Conservation (phyloP, 495 filamentous ascomycete species). For the Beverwykella pulmonaria region DNA sequence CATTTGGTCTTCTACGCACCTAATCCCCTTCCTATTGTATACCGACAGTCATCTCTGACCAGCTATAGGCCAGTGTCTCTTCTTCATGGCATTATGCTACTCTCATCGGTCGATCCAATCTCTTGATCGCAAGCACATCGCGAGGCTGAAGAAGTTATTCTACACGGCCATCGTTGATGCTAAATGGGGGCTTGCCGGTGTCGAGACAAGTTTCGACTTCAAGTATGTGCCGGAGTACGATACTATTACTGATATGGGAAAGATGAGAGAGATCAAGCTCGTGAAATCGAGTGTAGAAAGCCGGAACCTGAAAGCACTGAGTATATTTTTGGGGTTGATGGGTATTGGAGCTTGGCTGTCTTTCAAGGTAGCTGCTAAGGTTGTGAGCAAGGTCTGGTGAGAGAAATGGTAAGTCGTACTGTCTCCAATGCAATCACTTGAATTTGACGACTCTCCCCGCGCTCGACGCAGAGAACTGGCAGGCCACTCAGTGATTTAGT, state of each 20-base stretch:
- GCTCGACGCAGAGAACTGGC: no score
- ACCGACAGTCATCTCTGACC: no score
- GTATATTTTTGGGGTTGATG: conserved; percentile 38
- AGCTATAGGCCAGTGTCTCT: conserved; percentile 59
- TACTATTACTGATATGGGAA: conserved; percentile 49
- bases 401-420: neutral
- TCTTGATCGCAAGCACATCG: conserved; percentile 63
- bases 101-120: conserved; percentile 56
- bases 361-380: conserved; percentile 21
- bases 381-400: conserved; percentile 22
- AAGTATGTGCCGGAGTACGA: conserved; percentile 63
- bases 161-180: conserved; percentile 58
- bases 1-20: no score
- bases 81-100: conserved; percentile 62
- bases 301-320: conserved; percentile 45
- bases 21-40: no score
- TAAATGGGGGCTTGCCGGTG: conserved; percentile 55
- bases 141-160: conserved; percentile 56
- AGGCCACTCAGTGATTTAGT: no score
- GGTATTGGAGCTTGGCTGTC: conserved; percentile 37
- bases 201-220: conserved; percentile 62
- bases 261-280: conserved; percentile 35
- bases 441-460: no score
- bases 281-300: conserved; percentile 40
- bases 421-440: no score